Evolutionary conservation across 805 yeast species (phyloP).

Genomic region (Wickerhamomyces silvicola): DNA sequence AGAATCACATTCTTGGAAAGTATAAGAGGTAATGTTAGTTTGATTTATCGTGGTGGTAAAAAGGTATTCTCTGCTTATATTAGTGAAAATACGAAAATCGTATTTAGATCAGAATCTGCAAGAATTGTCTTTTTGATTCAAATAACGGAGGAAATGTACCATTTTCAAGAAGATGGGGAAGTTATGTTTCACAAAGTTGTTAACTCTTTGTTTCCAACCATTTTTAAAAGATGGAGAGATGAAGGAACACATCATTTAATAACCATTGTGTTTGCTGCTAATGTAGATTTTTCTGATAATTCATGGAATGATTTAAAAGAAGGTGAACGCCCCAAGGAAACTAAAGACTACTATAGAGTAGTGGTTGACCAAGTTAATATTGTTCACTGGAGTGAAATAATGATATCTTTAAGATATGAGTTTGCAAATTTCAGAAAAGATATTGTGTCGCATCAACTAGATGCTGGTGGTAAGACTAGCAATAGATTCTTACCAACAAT

Average conservation of each 20-base stretch:
- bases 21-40: conserved; percentile 57
- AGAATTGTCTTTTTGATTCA: conserved; percentile 78
- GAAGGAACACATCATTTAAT: conserved; percentile 86
- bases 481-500: conserved; percentile 71
- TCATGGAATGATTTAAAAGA: conserved; percentile 54
- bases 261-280: conserved; percentile 79
- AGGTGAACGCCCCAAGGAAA: conserved; percentile 64
- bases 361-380: conserved; percentile 94
- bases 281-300: conserved; percentile 50
- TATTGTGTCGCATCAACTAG: conserved; percentile 42
- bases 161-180: conserved; percentile 94
- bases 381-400: conserved; percentile 83
- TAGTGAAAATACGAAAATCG: conserved; percentile 67
- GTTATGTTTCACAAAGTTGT: conserved; percentile 88
- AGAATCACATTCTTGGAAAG: conserved; percentile 54
- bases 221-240: conserved; percentile 82
- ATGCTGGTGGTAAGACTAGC: conserved; percentile 27
- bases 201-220: conserved; percentile 85
- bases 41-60: conserved; percentile 58
- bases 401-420: conserved; percentile 80
- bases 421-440: conserved; percentile 78
- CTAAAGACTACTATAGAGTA: conserved; percentile 80
- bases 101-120: conserved; percentile 89
- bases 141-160: conserved; percentile 95
- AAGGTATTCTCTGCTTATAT: conserved; percentile 71